A percentile compares a stretch with the other conserved stretches of the same genome.
Conservation (phyloP, 2,329 filamentous ascomycete genomes). For the Epicoccum nigrum region DNA sequence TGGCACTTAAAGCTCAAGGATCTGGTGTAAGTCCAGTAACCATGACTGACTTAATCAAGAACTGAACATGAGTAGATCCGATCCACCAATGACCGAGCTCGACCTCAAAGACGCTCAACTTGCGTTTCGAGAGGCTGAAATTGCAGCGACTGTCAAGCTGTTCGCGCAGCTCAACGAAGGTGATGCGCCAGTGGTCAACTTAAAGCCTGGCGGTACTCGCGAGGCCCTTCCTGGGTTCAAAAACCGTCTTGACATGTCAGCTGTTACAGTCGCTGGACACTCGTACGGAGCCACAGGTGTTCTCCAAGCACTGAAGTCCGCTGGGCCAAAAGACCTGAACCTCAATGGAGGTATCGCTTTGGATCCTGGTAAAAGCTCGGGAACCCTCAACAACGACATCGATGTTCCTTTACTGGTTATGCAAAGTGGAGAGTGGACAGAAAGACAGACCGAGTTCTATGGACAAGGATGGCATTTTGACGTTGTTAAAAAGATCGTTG, state of each 20-base stretch:
- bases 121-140: conserved; percentile 53
- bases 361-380: conserved; percentile 70
- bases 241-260: conserved; percentile 60
- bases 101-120: conserved; percentile 53
- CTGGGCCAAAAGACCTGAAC: conserved; percentile 51
- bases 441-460: conserved; percentile 62
- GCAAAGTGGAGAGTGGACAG: conserved; percentile 70
- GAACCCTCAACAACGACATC: conserved; percentile 65
- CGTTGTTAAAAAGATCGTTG: conserved; percentile 63
- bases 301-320: conserved; percentile 63
- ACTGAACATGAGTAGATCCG: conserved; percentile 16
- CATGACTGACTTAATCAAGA: neutral
- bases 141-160: conserved; percentile 53
- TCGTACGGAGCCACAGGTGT: conserved; percentile 71
- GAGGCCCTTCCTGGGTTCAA: conserved; percentile 55
- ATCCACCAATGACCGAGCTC: conserved; percentile 39
- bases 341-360: conserved; percentile 66
- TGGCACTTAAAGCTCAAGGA: conserved; percentile 48
- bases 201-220: conserved; percentile 59
- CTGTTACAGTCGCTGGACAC: conserved; percentile 66
- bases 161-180: conserved; percentile 50
- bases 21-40: conserved; percentile 30
- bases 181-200: conserved; percentile 40
- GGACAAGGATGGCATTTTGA: conserved; percentile 67
- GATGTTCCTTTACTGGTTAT: conserved; percentile 65